These are phyloP conservation scores for Lagerstroemia speciosa DNA, from an alignment of 345 rosid genomes.

Conservation along the genomic window DNA sequence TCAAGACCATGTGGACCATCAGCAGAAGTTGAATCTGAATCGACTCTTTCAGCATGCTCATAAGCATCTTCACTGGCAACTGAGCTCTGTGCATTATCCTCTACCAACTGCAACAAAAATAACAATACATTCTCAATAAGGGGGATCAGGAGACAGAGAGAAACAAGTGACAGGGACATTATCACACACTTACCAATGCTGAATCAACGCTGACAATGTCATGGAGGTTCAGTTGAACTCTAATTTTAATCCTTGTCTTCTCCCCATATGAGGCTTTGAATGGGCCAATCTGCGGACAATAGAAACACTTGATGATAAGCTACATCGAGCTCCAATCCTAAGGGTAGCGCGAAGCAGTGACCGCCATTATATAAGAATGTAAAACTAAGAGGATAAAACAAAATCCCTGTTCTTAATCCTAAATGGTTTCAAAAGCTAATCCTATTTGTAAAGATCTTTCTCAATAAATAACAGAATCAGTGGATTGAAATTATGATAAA, in stretches of 20 bases:
- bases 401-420: not conserved
- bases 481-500: not conserved
- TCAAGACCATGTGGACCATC: constrained; percentile 18
- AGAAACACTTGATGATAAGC: not conserved
- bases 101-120: constrained; percentile 33
- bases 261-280: constrained; percentile 23
- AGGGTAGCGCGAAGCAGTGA: not conserved
- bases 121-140: constrained; percentile 4
- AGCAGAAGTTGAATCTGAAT: constrained; percentile 9
- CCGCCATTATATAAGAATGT: not conserved
- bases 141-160: not conserved
- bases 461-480: not conserved
- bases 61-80: constrained; percentile 5
- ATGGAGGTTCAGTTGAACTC: constrained; percentile 40
- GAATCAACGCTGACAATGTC: constrained; percentile 42
- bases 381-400: not conserved
- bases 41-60: constrained; percentile 8
- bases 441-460: not conserved
- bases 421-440: not conserved
- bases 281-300: constrained; percentile 42
- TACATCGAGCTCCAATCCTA: not conserved
- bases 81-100: constrained; percentile 21
- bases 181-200: constrained; percentile 24
- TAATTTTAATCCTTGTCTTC: constrained; percentile 43
- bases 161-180: not conserved